phyloP scores from a whole-genome alignment of 352 stramenopile species.

The Phytophthora ohioensis region DNA sequence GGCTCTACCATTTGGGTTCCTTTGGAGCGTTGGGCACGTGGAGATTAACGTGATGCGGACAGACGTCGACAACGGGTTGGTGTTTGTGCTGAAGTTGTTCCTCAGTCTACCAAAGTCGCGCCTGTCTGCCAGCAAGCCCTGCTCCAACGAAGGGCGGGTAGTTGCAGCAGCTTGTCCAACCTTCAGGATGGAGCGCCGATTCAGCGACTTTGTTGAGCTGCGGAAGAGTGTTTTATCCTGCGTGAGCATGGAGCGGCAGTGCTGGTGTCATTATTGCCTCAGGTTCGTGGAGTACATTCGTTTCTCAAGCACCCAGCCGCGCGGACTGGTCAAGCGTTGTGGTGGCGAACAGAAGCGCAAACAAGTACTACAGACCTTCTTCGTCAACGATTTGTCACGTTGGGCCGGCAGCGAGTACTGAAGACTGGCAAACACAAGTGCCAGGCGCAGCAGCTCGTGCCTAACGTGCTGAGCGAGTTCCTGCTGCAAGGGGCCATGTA shows the following conservation, averaged over 20 bases:
- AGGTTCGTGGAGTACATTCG: constrained; percentile 54
- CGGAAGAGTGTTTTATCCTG: constrained; percentile 38
- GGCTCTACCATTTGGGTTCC: constrained; percentile 39
- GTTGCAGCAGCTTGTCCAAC: constrained; percentile 14
- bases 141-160: constrained; percentile 11
- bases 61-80: constrained; percentile 32
- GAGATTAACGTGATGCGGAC: constrained; percentile 45
- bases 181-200: constrained; percentile 53
- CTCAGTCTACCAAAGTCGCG: constrained; percentile 42
- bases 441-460: constrained; percentile 42
- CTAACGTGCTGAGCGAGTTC: constrained; percentile 47
- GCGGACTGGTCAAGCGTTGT: constrained; percentile 42
- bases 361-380: constrained; percentile 35
- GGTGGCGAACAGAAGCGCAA: constrained; percentile 40
- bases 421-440: constrained; percentile 40
- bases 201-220: constrained; percentile 57
- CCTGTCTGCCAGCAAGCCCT: constrained; percentile 27
- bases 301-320: constrained; percentile 47
- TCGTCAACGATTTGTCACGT: constrained; percentile 20
- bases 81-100: constrained; percentile 58
- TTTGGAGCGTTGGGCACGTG: constrained; percentile 50
- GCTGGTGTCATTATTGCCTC: constrained; percentile 58
- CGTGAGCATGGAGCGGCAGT: constrained; percentile 46
- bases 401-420: constrained; percentile 36
- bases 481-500: constrained; percentile 29